phyloP scores from a whole-genome alignment of 192 early-diverging fungal genomes.

The Geranomyces michiganensis region DNA sequence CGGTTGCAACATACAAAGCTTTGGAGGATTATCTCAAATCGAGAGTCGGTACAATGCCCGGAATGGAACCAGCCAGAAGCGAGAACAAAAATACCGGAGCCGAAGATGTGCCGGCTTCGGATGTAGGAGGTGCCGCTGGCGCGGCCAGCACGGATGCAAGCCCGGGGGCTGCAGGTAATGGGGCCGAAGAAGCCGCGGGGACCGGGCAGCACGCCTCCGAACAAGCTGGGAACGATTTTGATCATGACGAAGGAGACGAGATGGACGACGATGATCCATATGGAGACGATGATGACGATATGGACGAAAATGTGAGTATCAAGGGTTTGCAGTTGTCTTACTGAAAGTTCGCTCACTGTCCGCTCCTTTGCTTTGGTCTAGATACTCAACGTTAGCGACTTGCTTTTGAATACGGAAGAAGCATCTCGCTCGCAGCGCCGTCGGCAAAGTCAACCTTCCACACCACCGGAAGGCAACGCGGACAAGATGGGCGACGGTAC shows the following conservation, averaged over 20 bases:
- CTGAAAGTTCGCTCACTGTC: background rate
- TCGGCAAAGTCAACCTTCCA: background rate
- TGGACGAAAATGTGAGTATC: conserved; percentile 37
- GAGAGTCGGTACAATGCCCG: conserved; percentile 46
- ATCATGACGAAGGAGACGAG: conserved; percentile 29
- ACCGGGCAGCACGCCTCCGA: conserved; percentile 36
- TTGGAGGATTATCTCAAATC: conserved; percentile 80
- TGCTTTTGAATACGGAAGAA: conserved; percentile 42
- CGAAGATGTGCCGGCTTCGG: background rate
- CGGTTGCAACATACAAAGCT: conserved; percentile 78
- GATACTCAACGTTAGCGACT: conserved; percentile 42
- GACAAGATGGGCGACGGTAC: background rate
- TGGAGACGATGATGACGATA: conserved; percentile 19
- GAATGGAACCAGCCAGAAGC: conserved; percentile 1
- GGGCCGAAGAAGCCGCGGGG: conserved; percentile 6
- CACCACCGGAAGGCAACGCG: background rate
- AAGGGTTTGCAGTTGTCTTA: background rate
- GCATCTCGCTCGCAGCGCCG: conserved; percentile 21
- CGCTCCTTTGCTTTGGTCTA: conserved; percentile 30
- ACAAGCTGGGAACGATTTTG: conserved; percentile 36
- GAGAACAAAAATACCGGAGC: conserved; percentile 15
- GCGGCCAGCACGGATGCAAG: background rate
- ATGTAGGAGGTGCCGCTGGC: background rate
- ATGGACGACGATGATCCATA: conserved; percentile 42
- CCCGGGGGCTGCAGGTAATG: too few relatives aligned